Evolutionary conservation across 805 yeast species (phyloP), one percentile per base, ranked within the genome.

Genomic region (Lipomyces spencermartinsiae): DNA sequence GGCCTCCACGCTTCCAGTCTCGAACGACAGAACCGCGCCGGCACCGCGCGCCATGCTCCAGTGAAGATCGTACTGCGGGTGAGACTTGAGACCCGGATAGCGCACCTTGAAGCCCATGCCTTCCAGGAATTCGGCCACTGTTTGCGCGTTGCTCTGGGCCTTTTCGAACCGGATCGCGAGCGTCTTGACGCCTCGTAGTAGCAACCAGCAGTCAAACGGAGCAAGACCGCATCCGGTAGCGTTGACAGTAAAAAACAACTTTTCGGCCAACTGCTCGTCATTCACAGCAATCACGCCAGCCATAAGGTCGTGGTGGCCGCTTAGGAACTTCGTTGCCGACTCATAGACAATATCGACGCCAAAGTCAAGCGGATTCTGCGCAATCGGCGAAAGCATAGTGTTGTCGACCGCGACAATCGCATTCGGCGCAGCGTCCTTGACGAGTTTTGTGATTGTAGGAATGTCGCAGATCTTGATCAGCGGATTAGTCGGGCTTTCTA

Each of bases 401-500:
- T 94, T 93, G 80, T 93, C 98, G 70, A 93, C 93, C 14, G 92
- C 97, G 54, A 92, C 88, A 61, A 89, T 77, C 63, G 90, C 83
- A 51, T 88, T 84, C 19, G 96, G 92, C 75, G 84, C 89, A 55
- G 84, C 82, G 56, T 80, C 77, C 76, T 92, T 95, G 58, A 93
- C 93, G 69, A 85, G 82, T 51, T 81, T 80, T 19, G 93, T 80
- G 67, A 93, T 87, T 43, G 86, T 80, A 68, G 86, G 87, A 63
- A 93, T 86, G 77, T 94, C 97, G 67, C 91, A 88, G 68, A 93
- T 91, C 80, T 92, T 91, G 78, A 93, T 91, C 73, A 93, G 84
- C 22, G 98, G 98, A 78, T 93, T 93, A 1, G 98, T 94, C 60
- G 98, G 98, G 58, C 92, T 86, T 80, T 93, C 98, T 71, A 93